Conservation (phyloP, 73 alveolate species). For the Breviolum minutum region DNA sequence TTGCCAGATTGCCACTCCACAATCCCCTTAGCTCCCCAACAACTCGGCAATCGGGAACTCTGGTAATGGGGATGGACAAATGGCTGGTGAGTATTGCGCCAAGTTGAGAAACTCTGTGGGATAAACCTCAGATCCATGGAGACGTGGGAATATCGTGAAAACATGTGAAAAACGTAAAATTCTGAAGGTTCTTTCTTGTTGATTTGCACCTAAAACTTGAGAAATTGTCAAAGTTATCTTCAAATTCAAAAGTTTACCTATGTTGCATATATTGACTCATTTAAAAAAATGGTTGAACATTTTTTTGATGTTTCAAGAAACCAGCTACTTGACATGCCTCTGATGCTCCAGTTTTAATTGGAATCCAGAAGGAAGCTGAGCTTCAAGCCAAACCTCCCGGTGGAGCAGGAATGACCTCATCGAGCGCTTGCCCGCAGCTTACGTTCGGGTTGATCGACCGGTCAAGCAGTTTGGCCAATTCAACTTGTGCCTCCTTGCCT, state of each 20-base stretch:
- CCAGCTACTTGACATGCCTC: too few species aligned
- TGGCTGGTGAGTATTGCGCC: conserved; percentile 64
- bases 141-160: background rate
- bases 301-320: too few species aligned
- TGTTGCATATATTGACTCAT: background rate
- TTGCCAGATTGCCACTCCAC: background rate
- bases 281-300: background rate
- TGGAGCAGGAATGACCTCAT: conserved; percentile 71
- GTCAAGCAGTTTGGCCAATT: too few species aligned
- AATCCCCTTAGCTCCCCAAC: background rate
- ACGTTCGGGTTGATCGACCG: too few species aligned
- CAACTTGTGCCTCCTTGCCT: too few species aligned
- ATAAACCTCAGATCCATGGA: background rate
- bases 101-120: conserved; percentile 74
- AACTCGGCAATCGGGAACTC: conserved; percentile 45
- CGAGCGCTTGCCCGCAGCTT: background rate
- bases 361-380: background rate
- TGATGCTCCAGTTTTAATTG: too few species aligned
- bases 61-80: conserved; percentile 83
- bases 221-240: too few species aligned
- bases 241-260: background rate
- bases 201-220: background rate
- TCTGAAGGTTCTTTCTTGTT: background rate
- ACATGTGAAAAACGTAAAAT: background rate
- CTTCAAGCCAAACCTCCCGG: conserved; percentile 20